These are phyloP conservation scores for Melastoma malabathricum DNA, from an alignment of 345 rosid genomes.

Conservation along the genomic window DNA sequence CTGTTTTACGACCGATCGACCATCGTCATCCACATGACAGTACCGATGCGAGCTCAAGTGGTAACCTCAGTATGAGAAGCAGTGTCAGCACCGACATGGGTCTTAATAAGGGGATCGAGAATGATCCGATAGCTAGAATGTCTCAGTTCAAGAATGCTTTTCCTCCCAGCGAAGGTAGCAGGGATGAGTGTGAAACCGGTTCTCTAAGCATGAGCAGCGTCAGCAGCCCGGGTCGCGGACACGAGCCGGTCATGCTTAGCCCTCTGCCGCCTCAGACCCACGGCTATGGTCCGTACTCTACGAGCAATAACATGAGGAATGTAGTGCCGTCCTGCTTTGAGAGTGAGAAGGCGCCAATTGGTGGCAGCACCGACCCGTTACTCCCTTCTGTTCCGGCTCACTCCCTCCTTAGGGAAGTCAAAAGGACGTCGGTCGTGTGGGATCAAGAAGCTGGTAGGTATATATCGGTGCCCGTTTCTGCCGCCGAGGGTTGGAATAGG, in stretches of 20 bases:
- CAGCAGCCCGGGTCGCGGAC: conserved; percentile 82
- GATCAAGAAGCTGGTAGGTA: conserved; percentile 95
- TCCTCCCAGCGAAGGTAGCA: conserved; percentile 84
- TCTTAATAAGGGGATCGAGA: conserved; percentile 46
- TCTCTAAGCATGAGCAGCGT: conserved; percentile 79
- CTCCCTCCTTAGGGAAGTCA: conserved; percentile 80
- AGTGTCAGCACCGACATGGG: conserved; percentile 67
- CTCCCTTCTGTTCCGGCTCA: conserved; percentile 54
- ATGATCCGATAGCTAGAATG: conserved; percentile 24
- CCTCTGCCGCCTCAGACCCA: conserved; percentile 66
- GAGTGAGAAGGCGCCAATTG: conserved; percentile 48
- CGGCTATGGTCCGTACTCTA: conserved; percentile 27
- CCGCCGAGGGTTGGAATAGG: conserved; percentile 53
- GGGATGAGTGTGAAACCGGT: conserved; percentile 74
- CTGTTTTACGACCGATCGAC: conserved; percentile 69
- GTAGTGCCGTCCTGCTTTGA: conserved; percentile 33
- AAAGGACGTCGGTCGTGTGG: conserved; percentile 80
- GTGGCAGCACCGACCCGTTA: conserved; percentile 41
- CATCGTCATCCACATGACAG: conserved; percentile 34
- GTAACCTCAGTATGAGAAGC: conserved; percentile 68
- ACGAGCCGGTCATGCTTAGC: conserved; percentile 67
- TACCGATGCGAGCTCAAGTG: conserved; percentile 67
- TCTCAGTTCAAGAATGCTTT: conserved; percentile 46
- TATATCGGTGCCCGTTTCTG: conserved; percentile 61
- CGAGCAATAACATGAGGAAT: conserved; percentile 14